Base-by-base conservation (phyloP, 2,329 filamentous ascomycete genomes). In the Botrytis aclada region DNA sequence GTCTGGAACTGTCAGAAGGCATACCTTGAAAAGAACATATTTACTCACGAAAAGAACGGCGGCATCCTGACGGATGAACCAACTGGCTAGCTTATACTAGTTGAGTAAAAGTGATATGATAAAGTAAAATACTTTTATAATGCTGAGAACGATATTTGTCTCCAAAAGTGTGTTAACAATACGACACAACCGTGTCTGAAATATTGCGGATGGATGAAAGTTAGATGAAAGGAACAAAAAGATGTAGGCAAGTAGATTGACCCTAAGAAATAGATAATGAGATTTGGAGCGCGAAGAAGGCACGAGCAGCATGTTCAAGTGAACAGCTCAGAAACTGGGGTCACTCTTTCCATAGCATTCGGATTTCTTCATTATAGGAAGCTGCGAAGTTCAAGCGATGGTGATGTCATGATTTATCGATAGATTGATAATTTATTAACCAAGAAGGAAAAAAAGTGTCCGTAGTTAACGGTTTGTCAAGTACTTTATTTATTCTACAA, bases 121-220 rank as follows among this genome's bases (percentile, higher is more conserved):
- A 47, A n/a, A 45, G 25, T 43, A 47, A 47, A 67, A 72, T 67
- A 32, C 25, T 67, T 54, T 37, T 60, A 47, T n/a, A 72, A 72
- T 56, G 29, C 58, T 69, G 64, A 67, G 51, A 47, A 74, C 61
- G 37, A 66, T 41, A 37, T 34, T 72, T 47, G 61, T 70, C 39
- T 72, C 70, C 56, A 58, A 67, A 64, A 74, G 63, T 41, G 41
- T 69, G 65, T 47, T 72, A 74, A 73, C 62, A 69, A 74, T 75
- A 74, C 65, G 56, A 69, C 41, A 54, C 32, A 45, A 61, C 64
- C 64, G 47, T 67, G 67, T 51, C 62, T 73, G 65, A 54, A 67
- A 69, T 32, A 41, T 56, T 60, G 18, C 29, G 58, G 32, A 69
- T 63, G 54, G 66, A 43, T 51, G 47, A 37, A 54, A 41, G 63